Conservation (phyloP, 306 rosid species). For the Vigna unguiculata region DNA sequence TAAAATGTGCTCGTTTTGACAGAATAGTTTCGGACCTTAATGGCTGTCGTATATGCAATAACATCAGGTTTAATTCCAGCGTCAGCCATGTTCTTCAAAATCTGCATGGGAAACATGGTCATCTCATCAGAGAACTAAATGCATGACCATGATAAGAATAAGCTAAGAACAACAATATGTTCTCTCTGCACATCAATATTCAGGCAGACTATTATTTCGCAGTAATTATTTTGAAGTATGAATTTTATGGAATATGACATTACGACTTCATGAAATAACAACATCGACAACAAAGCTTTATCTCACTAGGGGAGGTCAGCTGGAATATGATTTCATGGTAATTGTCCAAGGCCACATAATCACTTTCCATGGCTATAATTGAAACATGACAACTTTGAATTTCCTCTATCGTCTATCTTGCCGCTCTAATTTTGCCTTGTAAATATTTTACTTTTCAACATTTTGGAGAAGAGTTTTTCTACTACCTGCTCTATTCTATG, state of each 20-base stretch:
- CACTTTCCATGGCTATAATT: conserved; percentile 12
- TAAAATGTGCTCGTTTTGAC: conserved; percentile 39
- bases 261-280: conserved; percentile 2
- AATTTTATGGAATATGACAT: conserved; percentile 36
- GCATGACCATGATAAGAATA: conserved; percentile 28
- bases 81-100: conserved; percentile 71
- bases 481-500: conserved; percentile 4
- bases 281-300: not conserved
- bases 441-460: conserved; percentile 16
- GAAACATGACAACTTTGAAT: conserved; percentile 19
- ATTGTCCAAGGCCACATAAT: conserved; percentile 6
- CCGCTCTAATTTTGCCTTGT: not conserved
- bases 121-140: conserved; percentile 47
- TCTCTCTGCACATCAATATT: conserved; percentile 14
- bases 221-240: conserved; percentile 11
- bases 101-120: conserved; percentile 61
- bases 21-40: conserved; percentile 68
- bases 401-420: conserved; percentile 32
- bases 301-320: not conserved
- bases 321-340: not conserved
- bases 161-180: conserved; percentile 24
- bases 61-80: conserved; percentile 87
- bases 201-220: conserved; percentile 17
- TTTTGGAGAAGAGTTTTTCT: conserved; percentile 30
- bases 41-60: conserved; percentile 83